Base-by-base conservation (phyloP, 2,329 filamentous ascomycete genomes). In the Helotiales sp. region DNA sequence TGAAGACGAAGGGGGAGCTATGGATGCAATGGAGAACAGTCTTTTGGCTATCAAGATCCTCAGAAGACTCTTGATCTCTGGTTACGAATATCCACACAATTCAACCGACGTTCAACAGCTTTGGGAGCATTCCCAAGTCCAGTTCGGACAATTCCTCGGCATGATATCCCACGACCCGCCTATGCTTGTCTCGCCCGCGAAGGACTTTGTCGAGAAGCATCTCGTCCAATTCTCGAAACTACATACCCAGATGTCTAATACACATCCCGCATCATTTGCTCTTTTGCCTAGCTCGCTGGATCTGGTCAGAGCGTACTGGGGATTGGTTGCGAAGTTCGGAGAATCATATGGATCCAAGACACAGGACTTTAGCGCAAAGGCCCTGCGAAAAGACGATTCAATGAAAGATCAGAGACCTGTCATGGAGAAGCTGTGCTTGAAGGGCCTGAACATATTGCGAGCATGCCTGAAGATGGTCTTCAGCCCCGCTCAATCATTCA, bases 221-320 rank as follows among this genome's bases (percentile, higher is more conserved):
- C 78, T 96, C 2, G 76, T 97, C 40, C 93, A 98, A 70, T 87
- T 98, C 50, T 87, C 93, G 3, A 99, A 98, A 73, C 78, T 99
- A 2, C 95, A 98, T 71, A 81, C 96, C 36, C 87, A 91, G 55
- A 93, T 98, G 87, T 86, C 91, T 1, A 84, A 85, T 50, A 76
- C 80, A 5, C 92, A 96, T 71, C 86, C 93, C 1, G 87, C 89
- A 3, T 90, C 91, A 54, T 98, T 97, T 72, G 86, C 88, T 0
- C 79, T 91, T 12, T 81, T 99, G 6, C 91, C 92, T 1, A 87
- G 90, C 67, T 92, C 91, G 2, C 76, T 96, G 15, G 79, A 86
- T 15, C 82, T 98, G 24, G 86, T 90, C 1, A 85, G 84, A 64
- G 87, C 89, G 15, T 98, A 98, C 73, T 98, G 95, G 93, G 82